Evolutionary conservation across 148 eudicot genomes (phyloP).

Genomic region (Silene conica): DNA sequence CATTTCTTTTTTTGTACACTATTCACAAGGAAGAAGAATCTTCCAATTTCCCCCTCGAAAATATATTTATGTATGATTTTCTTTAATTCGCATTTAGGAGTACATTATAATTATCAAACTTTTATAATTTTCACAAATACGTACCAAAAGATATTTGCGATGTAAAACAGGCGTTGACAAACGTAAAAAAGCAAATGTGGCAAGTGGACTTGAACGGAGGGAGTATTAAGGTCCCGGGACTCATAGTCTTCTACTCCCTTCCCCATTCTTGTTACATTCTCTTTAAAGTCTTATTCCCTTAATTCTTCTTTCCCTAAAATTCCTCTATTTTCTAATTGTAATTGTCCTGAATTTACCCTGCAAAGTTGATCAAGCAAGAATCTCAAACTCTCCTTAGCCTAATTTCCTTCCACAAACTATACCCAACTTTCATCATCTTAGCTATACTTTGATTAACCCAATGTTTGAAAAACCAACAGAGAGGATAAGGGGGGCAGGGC

Average conservation of each 20-base stretch:
- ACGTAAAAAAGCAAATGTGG: no score
- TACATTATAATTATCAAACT: no score
- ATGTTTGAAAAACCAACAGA: neutral
- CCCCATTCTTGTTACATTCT: neutral
- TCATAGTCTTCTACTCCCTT: neutral
- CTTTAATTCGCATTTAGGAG: no score
- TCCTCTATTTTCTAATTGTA: neutral
- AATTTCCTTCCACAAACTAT: neutral
- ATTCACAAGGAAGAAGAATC: no score
- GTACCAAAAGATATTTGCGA: no score
- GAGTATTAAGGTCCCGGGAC: neutral
- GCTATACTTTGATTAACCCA: neutral
- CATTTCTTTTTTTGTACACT: no score
- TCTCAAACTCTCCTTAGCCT: neutral
- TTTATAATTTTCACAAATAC: no score
- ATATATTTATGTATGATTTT: no score
- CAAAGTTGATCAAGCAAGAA: neutral
- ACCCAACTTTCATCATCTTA: neutral
- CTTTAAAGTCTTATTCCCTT: neutral
- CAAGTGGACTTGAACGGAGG: no score
- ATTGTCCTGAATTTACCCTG: neutral
- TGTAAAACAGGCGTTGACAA: no score
- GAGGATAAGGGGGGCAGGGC: neutral
- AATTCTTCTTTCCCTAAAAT: neutral
- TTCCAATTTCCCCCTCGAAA: no score